Percentiles rank a stretch among this genome's conserved stretches.
Evolutionary conservation across 2,329 filamentous ascomycete species (phyloP).

Genomic region (Sporothrix humicola): DNA sequence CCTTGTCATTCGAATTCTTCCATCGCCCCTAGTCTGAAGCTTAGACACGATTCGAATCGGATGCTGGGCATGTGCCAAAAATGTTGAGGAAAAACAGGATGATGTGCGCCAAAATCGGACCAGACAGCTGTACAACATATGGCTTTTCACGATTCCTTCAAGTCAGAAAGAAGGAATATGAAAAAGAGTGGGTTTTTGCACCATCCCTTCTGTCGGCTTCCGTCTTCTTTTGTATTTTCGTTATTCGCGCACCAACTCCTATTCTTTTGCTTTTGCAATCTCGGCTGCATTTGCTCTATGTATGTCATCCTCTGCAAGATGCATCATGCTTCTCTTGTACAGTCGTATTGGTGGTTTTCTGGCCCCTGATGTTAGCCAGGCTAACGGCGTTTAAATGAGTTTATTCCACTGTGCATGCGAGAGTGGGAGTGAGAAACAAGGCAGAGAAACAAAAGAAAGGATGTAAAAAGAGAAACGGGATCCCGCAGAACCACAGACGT

Average conservation of each 20-base stretch:
- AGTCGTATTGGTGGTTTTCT: background rate
- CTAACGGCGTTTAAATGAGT: slow-evolving; percentile 14
- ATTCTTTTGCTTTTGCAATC: slow-evolving; percentile 2
- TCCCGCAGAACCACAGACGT: background rate
- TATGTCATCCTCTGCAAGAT: background rate
- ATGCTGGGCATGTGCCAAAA: background rate
- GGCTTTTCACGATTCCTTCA: background rate
- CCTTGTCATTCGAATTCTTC: background rate
- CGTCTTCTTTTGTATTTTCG: background rate
- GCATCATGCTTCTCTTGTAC: background rate
- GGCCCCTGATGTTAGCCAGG: background rate
- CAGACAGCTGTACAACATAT: background rate
- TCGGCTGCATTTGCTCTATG: slow-evolving; percentile 5
- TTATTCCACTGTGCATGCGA: slow-evolving; percentile 20
- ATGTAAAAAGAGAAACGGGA: background rate
- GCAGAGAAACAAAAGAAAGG: background rate
- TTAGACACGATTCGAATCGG: background rate
- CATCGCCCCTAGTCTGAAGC: background rate
- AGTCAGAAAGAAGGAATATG: background rate
- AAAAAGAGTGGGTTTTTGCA: slow-evolving; percentile 1
- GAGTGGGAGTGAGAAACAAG: slow-evolving; percentile 20
- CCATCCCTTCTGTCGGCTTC: background rate
- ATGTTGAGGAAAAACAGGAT: background rate
- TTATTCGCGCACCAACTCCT: slow-evolving; percentile 8
- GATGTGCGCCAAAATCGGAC: background rate